Conservation (phyloP, 148 eudicot species). For the Rhododendron vialii region DNA sequence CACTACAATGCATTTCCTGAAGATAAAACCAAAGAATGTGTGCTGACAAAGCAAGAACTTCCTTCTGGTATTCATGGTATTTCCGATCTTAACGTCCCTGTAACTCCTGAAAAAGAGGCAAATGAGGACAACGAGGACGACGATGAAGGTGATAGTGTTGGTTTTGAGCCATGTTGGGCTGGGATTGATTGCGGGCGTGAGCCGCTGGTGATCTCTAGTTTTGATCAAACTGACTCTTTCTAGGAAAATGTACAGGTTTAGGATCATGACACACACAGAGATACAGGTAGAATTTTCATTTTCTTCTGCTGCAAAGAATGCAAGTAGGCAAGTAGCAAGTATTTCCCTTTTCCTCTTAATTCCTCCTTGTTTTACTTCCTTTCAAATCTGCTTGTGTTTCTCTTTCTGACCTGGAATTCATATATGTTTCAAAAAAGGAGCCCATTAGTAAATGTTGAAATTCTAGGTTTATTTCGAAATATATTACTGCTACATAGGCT, state of each 20-base stretch:
- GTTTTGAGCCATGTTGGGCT: neutral
- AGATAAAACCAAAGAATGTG: constrained; percentile 12
- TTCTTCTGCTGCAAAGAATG: neutral
- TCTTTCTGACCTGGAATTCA: neutral
- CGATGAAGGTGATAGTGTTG: neutral
- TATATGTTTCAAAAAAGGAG: neutral
- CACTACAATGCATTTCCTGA: neutral
- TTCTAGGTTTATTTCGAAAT: neutral
- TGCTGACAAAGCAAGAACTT: neutral
- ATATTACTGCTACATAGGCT: neutral
- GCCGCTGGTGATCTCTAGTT: neutral
- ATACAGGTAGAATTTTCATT: neutral
- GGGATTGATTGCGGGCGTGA: neutral
- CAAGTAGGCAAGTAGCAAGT: neutral
- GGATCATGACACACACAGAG: neutral
- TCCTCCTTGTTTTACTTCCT: neutral
- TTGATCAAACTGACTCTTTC: neutral
- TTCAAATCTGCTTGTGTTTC: neutral
- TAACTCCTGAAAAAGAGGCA: neutral
- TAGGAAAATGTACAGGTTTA: neutral
- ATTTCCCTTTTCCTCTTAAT: neutral
- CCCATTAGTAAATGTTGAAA: neutral
- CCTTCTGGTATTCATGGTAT: neutral
- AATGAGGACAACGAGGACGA: neutral
- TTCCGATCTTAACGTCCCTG: neutral